A percentile compares a stretch with the other conserved stretches of the same genome.
Evolutionary conservation across 345 rosid genomes (phyloP).

Genomic region (Nephelium lappaceum): DNA sequence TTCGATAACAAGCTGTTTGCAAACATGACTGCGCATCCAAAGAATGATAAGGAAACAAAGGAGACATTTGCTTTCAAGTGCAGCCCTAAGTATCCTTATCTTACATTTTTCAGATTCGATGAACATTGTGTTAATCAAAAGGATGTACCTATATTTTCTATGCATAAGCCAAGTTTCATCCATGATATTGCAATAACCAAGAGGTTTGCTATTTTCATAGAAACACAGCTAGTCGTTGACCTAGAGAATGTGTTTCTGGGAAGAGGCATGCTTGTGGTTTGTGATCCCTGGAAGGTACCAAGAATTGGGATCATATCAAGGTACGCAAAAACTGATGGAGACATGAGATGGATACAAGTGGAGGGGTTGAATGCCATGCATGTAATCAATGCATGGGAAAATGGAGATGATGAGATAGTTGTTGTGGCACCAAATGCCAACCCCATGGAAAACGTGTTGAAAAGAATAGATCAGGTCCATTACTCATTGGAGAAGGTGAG

Average conservation of each 20-base stretch:
- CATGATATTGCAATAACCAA: conserved; percentile 31
- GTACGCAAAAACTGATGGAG: conserved; percentile 17
- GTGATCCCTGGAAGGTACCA: conserved; percentile 3
- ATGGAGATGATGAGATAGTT: conserved; percentile 17
- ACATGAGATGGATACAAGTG: conserved; percentile 21
- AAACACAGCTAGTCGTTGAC: conserved; percentile 7
- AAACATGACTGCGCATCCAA: conserved; percentile 35
- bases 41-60: conserved; percentile 17
- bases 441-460: neutral
- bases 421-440: conserved; percentile 21
- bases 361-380: conserved; percentile 24
- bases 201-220: conserved; percentile 22
- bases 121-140: conserved; percentile 20
- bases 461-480: neutral
- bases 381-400: conserved; percentile 30
- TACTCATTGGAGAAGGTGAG: conserved; percentile 24
- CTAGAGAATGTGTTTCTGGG: neutral
- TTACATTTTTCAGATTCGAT: conserved; percentile 19
- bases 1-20: conserved; percentile 14
- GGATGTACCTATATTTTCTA: conserved; percentile 22
- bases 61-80: conserved; percentile 29
- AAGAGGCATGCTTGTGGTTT: conserved; percentile 17
- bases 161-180: conserved; percentile 14
- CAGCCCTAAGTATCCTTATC: conserved; percentile 4
- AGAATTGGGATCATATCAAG: conserved; percentile 28